phyloP scores from a whole-genome alignment of 2,329 filamentous ascomycete genomes.

The Paecilomyces variotii region DNA sequence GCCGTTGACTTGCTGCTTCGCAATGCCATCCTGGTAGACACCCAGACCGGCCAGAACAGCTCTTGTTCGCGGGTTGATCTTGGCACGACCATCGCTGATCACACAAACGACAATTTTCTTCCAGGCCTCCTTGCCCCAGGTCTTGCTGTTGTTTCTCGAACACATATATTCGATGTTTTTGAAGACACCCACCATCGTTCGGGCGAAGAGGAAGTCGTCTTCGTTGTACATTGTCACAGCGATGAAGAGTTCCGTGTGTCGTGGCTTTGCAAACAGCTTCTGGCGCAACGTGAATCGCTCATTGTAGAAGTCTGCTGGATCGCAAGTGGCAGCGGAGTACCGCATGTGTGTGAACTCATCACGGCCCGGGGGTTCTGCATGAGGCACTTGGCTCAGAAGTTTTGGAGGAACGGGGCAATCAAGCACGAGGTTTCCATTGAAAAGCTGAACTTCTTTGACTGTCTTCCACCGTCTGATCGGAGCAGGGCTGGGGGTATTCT shows the following conservation, averaged over 20 bases:
- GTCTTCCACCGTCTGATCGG: constrained; percentile 90
- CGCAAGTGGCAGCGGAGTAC: constrained; percentile 90
- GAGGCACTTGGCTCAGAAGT: constrained; percentile 77
- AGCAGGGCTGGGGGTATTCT: constrained; percentile 44
- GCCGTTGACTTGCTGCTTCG: constrained; percentile 93
- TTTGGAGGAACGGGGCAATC: constrained; percentile 92
- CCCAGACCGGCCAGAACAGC: constrained; percentile 87
- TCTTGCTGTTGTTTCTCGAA: constrained; percentile 84
- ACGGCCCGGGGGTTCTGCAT: constrained; percentile 69
- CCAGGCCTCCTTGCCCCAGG: constrained; percentile 97
- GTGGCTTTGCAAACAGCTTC: constrained; percentile 80
- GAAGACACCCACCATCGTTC: constrained; percentile 93
- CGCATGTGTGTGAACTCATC: constrained; percentile 73
- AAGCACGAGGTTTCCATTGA: constrained; percentile 91
- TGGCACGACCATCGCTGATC: constrained; percentile 91
- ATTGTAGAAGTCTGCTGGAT: constrained; percentile 78
- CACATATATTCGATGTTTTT: constrained; percentile 99
- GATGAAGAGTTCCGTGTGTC: constrained; percentile 92
- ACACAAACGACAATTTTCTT: constrained; percentile 99
- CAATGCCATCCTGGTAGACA: constrained; percentile 96
- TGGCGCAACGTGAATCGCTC: constrained; percentile 88
- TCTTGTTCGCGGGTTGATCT: constrained; percentile 88
- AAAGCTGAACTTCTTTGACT: constrained; percentile 95
- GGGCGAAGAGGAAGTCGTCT: constrained; percentile 89
- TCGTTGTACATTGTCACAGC: constrained; percentile 99